Conservation (phyloP, 345 rosid genomes). For the Populus deltoides region DNA sequence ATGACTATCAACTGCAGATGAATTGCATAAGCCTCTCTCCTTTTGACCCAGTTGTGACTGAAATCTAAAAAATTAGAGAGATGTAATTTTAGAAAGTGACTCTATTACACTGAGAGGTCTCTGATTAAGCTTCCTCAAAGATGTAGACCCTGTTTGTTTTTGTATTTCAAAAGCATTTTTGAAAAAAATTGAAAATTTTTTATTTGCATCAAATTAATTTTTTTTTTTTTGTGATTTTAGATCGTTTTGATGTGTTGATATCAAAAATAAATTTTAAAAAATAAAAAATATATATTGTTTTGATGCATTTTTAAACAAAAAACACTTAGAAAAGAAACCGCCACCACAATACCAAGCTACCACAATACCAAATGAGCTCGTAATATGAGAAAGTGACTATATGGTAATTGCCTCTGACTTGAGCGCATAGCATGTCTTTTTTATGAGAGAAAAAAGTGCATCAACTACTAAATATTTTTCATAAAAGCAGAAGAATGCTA, state of each 20-base stretch:
- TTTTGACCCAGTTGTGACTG: slow-evolving; percentile 36
- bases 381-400: neutral
- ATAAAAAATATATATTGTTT: no score
- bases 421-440: neutral
- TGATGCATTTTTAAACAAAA: no score
- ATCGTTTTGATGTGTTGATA: no score
- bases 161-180: no score
- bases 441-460: no score
- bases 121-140: neutral
- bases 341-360: no score
- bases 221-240: no score
- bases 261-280: no score
- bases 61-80: slow-evolving; percentile 34
- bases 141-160: neutral
- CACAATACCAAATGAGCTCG: no score
- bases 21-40: slow-evolving; percentile 43
- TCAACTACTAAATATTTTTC: neutral
- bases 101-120: slow-evolving; percentile 2
- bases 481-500: neutral
- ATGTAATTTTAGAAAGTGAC: neutral
- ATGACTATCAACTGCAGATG: slow-evolving; percentile 64
- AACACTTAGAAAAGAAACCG: no score
- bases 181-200: no score
- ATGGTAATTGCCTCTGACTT: neutral
- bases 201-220: no score